Conservation (phyloP, 1,284 basidiomycete species). For the Moesziomyces antarcticus region DNA sequence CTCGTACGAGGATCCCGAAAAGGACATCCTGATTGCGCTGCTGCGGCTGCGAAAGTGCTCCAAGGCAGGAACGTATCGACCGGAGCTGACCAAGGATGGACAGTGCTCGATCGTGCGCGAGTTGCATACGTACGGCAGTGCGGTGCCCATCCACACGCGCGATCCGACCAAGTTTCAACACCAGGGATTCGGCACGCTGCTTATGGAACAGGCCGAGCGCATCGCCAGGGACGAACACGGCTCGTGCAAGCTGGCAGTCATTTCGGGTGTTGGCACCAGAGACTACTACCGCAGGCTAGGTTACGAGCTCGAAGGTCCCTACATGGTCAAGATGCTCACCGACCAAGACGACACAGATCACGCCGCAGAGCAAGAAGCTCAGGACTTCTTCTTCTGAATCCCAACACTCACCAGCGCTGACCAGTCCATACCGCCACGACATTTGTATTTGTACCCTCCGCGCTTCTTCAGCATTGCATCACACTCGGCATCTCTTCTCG, state of each 20-base stretch:
- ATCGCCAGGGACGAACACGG: constrained; percentile 99
- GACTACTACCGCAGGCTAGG: constrained; percentile 94
- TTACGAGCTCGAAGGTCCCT: constrained; percentile 93
- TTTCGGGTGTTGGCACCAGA: constrained; percentile 92
- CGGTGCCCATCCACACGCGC: constrained; percentile 93
- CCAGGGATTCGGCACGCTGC: constrained; percentile 91
- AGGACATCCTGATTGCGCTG: constrained; percentile 94
- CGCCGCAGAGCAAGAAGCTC: constrained; percentile 2
- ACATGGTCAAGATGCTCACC: constrained; percentile 59
- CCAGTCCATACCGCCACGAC: too few relatives aligned
- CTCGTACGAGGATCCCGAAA: constrained; percentile 96
- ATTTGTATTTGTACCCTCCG: constrained; percentile 26
- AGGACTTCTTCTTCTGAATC: constrained; percentile 33
- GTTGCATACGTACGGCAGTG: constrained; percentile 98
- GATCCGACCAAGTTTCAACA: constrained; percentile 84
- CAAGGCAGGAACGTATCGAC: constrained; percentile 93
- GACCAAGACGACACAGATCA: constrained; percentile 34
- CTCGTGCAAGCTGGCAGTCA: constrained; percentile 91
- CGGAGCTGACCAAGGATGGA: constrained; percentile 82
- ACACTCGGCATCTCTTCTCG: neutral
- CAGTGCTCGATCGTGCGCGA: constrained; percentile 95
- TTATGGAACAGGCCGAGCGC: constrained; percentile 99
- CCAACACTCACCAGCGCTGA: too few relatives aligned
- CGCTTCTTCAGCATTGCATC: constrained; percentile 19
- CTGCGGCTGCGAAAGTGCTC: constrained; percentile 93